Percentiles rank a stretch among this genome's conserved stretches.
phyloP scores from a whole-genome alignment of 805 yeast species.

The Ogataea nonfermentans region DNA sequence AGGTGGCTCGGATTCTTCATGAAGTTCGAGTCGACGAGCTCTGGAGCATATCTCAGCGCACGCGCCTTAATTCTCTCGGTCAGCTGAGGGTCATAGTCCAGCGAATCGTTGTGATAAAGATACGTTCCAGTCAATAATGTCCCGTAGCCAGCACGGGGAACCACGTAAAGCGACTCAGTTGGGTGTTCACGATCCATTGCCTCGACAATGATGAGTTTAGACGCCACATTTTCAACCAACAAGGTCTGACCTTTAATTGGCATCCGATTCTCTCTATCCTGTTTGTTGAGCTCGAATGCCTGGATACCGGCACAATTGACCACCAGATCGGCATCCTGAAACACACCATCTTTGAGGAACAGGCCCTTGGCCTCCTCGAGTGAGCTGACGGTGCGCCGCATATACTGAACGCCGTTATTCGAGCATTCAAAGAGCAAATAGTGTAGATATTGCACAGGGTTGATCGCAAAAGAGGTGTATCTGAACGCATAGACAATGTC shows the following conservation, averaged over 20 bases:
- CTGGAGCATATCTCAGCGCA: conserved; percentile 50
- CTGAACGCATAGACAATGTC: conserved; percentile 43
- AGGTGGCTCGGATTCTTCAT: conserved; percentile 39
- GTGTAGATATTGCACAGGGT: conserved; percentile 55
- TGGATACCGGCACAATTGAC: conserved; percentile 55
- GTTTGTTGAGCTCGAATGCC: conserved; percentile 45
- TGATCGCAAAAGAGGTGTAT: conserved; percentile 61
- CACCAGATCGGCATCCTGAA: conserved; percentile 41
- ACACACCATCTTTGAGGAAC: conserved; percentile 17
- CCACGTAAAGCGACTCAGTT: conserved; percentile 51
- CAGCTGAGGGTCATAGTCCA: conserved; percentile 44
- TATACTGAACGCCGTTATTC: conserved; percentile 45
- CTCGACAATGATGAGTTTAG: conserved; percentile 35
- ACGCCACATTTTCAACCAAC: conserved; percentile 46
- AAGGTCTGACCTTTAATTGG: conserved; percentile 62
- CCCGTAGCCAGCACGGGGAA: conserved; percentile 70
- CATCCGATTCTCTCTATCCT: conserved; percentile 39
- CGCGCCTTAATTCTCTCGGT: conserved; percentile 43
- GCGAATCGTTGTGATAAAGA: conserved; percentile 22
- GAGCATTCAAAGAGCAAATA: conserved; percentile 47
- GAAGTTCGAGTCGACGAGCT: conserved; percentile 34
- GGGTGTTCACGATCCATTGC: conserved; percentile 32
- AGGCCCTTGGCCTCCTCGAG: conserved; percentile 34
- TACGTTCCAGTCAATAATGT: conserved; percentile 56
- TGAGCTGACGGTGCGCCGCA: conserved; percentile 39